Conservation (phyloP, 345 rosid genomes). For the Eucalyptus marginata region DNA sequence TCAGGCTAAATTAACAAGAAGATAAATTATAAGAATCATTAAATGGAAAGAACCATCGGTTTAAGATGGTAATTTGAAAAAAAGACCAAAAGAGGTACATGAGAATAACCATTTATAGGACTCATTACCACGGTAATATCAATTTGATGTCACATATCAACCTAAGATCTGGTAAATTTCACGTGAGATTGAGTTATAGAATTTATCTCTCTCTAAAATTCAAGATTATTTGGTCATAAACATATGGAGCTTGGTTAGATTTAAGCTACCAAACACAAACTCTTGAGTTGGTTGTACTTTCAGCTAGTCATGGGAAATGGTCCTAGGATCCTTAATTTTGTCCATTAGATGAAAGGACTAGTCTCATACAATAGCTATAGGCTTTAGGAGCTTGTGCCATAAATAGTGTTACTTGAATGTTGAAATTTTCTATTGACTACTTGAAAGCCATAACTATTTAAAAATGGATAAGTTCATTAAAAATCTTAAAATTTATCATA, state of each 20-base stretch:
- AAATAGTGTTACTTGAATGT: rapidly evolving
- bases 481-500: rapidly evolving
- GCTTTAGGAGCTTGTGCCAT: rapidly evolving
- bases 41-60: neutral
- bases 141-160: rapidly evolving
- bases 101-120: neutral
- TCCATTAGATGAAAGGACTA: neutral
- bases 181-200: rapidly evolving
- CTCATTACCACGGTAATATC: neutral
- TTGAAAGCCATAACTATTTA: rapidly evolving
- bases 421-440: no score
- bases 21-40: neutral
- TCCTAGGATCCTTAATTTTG: neutral
- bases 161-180: neutral
- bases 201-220: neutral
- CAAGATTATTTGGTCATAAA: neutral
- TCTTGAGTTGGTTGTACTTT: neutral
- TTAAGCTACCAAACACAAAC: neutral
- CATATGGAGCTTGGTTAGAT: neutral
- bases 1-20: neutral
- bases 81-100: neutral
- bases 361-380: neutral
- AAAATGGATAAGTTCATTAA: rapidly evolving
- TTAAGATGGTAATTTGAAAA: rapidly evolving
- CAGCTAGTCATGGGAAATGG: neutral